These are phyloP conservation scores for Aspergillus fructus DNA, from an alignment of 2,329 filamentous ascomycete species.

Conservation along the genomic window DNA sequence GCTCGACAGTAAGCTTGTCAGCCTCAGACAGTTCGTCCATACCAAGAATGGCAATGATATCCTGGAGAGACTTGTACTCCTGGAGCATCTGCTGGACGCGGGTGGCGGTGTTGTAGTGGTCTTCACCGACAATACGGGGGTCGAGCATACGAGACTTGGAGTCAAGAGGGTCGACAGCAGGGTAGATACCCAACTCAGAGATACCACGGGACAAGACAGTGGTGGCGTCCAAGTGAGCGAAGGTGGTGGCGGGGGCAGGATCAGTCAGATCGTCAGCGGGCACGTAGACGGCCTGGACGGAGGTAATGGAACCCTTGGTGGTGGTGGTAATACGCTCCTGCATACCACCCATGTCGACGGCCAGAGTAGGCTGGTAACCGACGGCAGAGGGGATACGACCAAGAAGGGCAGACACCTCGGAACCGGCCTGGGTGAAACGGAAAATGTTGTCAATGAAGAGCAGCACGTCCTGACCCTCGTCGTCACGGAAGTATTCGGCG, in stretches of 20 bases:
- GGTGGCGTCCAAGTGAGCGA: constrained; percentile 99
- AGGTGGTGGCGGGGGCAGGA: constrained; percentile 98
- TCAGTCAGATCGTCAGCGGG: constrained; percentile 99
- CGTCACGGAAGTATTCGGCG: constrained; percentile 76
- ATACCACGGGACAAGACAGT: constrained; percentile 99
- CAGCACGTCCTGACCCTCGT: constrained; percentile 90
- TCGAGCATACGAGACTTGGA: constrained; percentile 99
- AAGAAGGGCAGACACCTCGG: constrained; percentile 97
- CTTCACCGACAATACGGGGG: constrained; percentile 95
- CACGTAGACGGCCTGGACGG: constrained; percentile 99
- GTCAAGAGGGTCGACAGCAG: constrained; percentile 98
- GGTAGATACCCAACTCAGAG: constrained; percentile 99
- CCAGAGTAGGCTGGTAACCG: constrained; percentile 99
- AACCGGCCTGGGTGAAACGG: constrained; percentile 99
- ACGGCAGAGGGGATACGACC: constrained; percentile 99
- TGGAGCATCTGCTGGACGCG: constrained; percentile 99
- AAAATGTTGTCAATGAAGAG: constrained; percentile 99
- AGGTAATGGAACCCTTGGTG: constrained; percentile 99
- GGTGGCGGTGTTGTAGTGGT: constrained; percentile 94
- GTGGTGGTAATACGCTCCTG: constrained; percentile 99
- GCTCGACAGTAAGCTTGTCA: constrained; percentile 99
- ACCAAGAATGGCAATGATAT: constrained; percentile 99
- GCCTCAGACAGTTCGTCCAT: constrained; percentile 99
- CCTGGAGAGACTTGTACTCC: constrained; percentile 99
- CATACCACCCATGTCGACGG: constrained; percentile 98